Conservation (phyloP, 345 rosid species). For the Sisymbrium irio region DNA sequence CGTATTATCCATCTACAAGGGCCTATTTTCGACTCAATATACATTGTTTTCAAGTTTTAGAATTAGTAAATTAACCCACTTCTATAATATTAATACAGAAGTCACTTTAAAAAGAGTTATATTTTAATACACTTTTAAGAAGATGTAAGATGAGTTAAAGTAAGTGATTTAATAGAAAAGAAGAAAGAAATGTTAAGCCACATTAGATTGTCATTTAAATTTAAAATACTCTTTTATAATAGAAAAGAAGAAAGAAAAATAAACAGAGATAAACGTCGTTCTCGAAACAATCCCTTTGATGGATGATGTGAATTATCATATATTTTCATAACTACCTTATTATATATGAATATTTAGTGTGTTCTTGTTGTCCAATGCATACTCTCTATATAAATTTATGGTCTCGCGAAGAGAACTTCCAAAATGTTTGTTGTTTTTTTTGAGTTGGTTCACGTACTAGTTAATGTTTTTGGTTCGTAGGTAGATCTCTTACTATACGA, state of each 20-base stretch:
- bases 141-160: no score
- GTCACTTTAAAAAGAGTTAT: no score
- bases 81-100: no score
- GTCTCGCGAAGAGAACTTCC: no score
- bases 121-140: no score
- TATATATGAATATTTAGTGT: background rate
- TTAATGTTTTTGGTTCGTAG: no score
- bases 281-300: background rate
- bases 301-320: background rate
- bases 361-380: background rate
- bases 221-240: background rate
- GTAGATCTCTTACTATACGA: no score
- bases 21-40: constrained; percentile 5
- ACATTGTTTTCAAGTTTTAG: background rate
- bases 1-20: background rate
- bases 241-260: background rate
- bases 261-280: background rate
- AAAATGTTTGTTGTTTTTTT: no score
- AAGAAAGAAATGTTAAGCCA: no score
- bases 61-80: background rate
- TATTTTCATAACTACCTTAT: background rate
- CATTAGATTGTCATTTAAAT: no score
- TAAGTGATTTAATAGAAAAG: no score
- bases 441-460: no score
- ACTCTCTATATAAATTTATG: background rate